These are phyloP conservation scores for Melocanna baccifera DNA, from an alignment of 176 grass and related monocot genomes.

Conservation along the genomic window DNA sequence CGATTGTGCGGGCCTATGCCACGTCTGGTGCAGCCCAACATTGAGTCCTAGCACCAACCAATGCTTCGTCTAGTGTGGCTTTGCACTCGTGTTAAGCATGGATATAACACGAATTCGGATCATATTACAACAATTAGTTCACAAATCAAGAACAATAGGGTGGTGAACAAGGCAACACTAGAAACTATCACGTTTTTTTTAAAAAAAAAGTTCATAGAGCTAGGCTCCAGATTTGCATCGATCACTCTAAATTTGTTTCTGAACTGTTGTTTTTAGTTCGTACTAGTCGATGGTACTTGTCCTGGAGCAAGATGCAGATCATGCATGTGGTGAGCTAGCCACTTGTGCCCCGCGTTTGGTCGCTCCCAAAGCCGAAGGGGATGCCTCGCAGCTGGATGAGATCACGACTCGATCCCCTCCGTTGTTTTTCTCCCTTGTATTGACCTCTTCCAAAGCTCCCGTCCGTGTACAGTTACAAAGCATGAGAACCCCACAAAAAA, in stretches of 20 bases:
- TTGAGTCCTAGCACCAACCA: no score
- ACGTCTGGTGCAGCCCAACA: no score
- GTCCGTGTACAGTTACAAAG: neutral
- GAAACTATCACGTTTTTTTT: neutral
- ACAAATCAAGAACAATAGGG: no score
- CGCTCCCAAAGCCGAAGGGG: neutral
- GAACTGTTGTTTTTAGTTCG: neutral
- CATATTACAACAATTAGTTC: no score
- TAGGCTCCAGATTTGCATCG: neutral
- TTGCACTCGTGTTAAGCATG: no score
- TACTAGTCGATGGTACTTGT: neutral
- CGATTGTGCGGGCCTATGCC: no score
- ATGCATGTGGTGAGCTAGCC: neutral
- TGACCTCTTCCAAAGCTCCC: neutral
- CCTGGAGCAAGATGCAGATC: neutral
- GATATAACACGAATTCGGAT: no score
- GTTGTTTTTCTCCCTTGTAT: conserved; percentile 14
- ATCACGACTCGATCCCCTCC: neutral
- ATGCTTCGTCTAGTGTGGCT: no score
- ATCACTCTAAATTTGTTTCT: neutral
- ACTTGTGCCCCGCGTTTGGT: neutral
- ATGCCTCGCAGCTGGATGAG: conserved; percentile 3
- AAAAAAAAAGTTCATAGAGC: neutral
- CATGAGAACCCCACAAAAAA: neutral
- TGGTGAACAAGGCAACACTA: neutral